These are phyloP conservation scores for Sporothrix variecibatus DNA, from an alignment of 2,329 filamentous ascomycete species.

Conservation along the genomic window DNA sequence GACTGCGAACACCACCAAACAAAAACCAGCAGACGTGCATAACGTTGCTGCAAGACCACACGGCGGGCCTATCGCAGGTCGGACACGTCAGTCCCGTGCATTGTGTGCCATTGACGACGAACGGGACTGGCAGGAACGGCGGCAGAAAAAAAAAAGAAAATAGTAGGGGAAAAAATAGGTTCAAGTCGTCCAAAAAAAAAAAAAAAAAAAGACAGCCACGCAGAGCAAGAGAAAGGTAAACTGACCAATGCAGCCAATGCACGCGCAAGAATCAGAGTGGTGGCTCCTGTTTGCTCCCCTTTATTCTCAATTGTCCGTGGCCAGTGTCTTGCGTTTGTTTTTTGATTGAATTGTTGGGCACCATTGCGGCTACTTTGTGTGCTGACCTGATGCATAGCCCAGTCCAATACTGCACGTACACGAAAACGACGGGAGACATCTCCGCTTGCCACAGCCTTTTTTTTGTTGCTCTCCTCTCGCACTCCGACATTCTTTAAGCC, in stretches of 20 bases:
- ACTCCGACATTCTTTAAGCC: background rate
- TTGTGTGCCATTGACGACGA: conserved; percentile 11
- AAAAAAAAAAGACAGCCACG: background rate
- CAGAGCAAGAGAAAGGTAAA: background rate
- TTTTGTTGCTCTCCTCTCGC: background rate
- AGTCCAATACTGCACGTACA: conserved; percentile 13
- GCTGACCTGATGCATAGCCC: background rate
- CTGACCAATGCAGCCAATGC: conserved; percentile 14
- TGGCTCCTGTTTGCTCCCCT: background rate
- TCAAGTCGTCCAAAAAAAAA: too few species aligned
- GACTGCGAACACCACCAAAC: background rate
- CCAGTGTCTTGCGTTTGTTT: background rate
- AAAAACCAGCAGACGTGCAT: background rate
- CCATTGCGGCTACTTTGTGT: conserved; percentile 2
- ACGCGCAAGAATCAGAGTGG: background rate
- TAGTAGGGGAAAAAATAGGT: background rate
- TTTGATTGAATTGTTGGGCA: conserved; percentile 19
- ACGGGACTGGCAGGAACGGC: background rate
- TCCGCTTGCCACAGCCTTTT: background rate
- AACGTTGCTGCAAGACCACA: background rate
- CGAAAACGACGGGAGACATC: background rate
- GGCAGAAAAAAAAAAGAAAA: background rate
- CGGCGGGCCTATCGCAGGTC: conserved; percentile 22
- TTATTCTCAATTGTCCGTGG: background rate
- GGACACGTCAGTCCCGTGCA: conserved; percentile 29